Conservation (phyloP, 345 rosid genomes). For the Salix brachista region DNA sequence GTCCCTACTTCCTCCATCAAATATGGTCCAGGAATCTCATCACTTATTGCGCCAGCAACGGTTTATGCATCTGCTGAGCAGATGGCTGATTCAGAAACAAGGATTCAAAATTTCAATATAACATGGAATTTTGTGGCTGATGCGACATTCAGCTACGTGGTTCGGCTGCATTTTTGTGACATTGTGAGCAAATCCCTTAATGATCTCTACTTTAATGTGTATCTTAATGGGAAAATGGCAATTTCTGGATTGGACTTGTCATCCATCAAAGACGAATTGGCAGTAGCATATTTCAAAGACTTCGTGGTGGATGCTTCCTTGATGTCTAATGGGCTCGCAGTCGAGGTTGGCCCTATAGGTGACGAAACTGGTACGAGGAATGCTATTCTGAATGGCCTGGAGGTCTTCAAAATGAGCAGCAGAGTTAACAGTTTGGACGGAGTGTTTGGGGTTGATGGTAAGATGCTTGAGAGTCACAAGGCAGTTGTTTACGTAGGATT, state of each 20-base stretch:
- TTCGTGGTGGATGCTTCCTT: conserved; percentile 56
- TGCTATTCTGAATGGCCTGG: conserved; percentile 71
- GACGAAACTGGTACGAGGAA: conserved; percentile 48
- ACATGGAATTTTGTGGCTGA: conserved; percentile 64
- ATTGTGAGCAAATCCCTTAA: conserved; percentile 67
- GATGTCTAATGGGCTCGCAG: conserved; percentile 37
- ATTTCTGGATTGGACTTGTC: conserved; percentile 69
- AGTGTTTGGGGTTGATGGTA: conserved; percentile 66
- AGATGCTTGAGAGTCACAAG: conserved; percentile 28
- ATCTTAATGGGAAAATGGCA: conserved; percentile 56
- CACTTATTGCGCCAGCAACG: conserved; percentile 58
- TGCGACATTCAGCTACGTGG: conserved; percentile 45
- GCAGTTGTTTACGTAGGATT: conserved; percentile 73
- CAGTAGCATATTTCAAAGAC: conserved; percentile 61
- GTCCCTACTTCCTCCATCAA: conserved; percentile 42
- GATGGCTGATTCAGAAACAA: conserved; percentile 53
- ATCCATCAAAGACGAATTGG: conserved; percentile 35
- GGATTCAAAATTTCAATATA: conserved; percentile 50
- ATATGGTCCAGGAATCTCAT: conserved; percentile 45
- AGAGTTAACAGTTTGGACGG: conserved; percentile 70
- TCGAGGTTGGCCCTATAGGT: conserved; percentile 62
- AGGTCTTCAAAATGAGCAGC: conserved; percentile 72
- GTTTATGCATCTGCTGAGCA: conserved; percentile 59
- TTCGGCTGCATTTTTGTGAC: conserved; percentile 77
- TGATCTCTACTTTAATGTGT: conserved; percentile 68